These are phyloP conservation scores for Cladophialophora psammophila DNA, from an alignment of 2,329 filamentous ascomycete genomes.

Conservation along the genomic window DNA sequence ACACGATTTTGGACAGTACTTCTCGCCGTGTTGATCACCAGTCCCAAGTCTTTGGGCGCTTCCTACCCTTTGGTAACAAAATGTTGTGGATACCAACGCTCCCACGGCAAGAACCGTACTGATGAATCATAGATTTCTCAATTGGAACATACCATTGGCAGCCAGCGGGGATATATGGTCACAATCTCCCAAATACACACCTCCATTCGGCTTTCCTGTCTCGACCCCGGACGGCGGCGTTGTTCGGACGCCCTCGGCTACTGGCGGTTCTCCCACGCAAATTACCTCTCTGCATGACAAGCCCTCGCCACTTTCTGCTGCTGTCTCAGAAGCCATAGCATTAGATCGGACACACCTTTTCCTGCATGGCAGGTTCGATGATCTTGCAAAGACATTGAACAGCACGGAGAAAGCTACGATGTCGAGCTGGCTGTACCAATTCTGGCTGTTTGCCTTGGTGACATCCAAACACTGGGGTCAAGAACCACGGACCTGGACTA, in stretches of 20 bases:
- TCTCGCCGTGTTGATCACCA: conserved; percentile 3
- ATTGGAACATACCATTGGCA: conserved; percentile 5
- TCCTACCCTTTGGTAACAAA: conserved; percentile 4
- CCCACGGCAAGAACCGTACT: too few relatives aligned
- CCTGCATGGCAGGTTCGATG: conserved; percentile 12
- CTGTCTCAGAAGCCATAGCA: not conserved
- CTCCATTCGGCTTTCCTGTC: conserved; percentile 1
- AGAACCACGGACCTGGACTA: conserved; percentile 21
- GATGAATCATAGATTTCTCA: not conserved
- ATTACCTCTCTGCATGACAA: not conserved
- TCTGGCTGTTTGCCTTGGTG: conserved; percentile 29
- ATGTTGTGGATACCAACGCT: not conserved
- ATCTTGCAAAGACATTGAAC: conserved; percentile 2
- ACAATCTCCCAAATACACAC: conserved; percentile 4
- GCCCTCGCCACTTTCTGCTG: not conserved
- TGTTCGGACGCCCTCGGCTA: not conserved
- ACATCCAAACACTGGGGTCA: conserved; percentile 32
- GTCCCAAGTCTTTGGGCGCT: conserved; percentile 2
- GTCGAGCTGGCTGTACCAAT: conserved; percentile 31
- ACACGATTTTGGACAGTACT: conserved; percentile 8
- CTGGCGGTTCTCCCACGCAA: not conserved
- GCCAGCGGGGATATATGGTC: not conserved
- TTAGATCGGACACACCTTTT: not conserved
- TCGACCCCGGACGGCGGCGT: not conserved
- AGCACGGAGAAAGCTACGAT: conserved; percentile 10